phyloP scores from a whole-genome alignment of 805 yeast genomes.

The Starmerella asiatica region DNA sequence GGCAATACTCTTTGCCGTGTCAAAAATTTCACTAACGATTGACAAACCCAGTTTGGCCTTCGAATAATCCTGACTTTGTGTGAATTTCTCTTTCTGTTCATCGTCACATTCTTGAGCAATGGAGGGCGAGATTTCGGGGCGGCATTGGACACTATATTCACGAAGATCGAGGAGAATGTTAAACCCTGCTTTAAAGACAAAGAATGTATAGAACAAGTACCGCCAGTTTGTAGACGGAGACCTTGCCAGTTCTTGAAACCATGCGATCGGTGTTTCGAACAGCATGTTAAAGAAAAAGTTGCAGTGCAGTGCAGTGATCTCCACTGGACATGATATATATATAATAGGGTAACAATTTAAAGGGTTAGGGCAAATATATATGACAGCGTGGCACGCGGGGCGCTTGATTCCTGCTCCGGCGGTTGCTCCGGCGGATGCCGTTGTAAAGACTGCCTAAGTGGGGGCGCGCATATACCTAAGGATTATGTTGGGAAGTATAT shows the following conservation, averaged over 20 bases:
- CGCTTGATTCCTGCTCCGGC: no score
- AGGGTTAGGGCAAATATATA: no score
- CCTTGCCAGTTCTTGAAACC: not conserved
- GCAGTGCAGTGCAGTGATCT: no score
- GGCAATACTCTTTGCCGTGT: slow-evolving; percentile 43
- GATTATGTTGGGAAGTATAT: no score
- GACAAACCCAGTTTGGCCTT: slow-evolving; percentile 64
- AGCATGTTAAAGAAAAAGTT: no score
- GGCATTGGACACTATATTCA: slow-evolving; percentile 39
- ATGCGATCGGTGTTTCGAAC: no score
- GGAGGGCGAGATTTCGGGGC: slow-evolving; percentile 29
- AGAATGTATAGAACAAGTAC: slow-evolving; percentile 53
- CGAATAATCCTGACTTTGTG: slow-evolving; percentile 56
- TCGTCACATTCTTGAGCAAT: slow-evolving; percentile 60
- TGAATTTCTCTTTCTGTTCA: slow-evolving; percentile 58
- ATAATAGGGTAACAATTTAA: no score
- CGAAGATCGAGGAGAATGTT: slow-evolving; percentile 62
- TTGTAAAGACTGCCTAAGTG: no score
- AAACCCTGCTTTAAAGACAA: slow-evolving; percentile 61
- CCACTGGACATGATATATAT: no score
- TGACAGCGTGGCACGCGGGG: no score
- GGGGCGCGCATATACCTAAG: no score
- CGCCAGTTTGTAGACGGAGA: slow-evolving; percentile 50
- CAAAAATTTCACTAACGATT: slow-evolving; percentile 39
- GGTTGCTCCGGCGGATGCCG: no score